Evolutionary conservation across 2,329 filamentous ascomycete species (phyloP).

Genomic region (Orbilia brochopaga): DNA sequence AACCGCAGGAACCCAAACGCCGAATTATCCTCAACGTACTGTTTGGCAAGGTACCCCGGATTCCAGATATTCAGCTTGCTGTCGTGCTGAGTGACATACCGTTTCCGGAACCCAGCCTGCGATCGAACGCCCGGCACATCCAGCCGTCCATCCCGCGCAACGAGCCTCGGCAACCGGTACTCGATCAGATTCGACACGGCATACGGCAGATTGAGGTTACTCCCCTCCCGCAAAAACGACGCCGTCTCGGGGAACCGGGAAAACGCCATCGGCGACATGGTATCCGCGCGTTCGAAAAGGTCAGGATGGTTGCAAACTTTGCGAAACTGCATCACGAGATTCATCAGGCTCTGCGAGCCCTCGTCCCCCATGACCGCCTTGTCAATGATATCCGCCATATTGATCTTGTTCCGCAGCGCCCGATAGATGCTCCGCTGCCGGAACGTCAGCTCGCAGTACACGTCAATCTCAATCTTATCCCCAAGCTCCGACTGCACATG

Average conservation of each 20-base stretch:
- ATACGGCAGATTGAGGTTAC: conserved; percentile 78
- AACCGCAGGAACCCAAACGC: conserved; percentile 92
- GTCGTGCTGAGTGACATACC: conserved; percentile 66
- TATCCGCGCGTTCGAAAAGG: conserved; percentile 92
- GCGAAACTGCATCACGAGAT: conserved; percentile 98
- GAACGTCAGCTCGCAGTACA: conserved; percentile 97
- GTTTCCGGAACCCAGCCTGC: conserved; percentile 77
- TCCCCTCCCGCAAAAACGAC: conserved; percentile 89
- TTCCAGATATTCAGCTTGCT: conserved; percentile 91
- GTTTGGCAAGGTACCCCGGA: conserved; percentile 75
- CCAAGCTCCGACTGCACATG: conserved; percentile 98
- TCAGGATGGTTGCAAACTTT: conserved; percentile 99
- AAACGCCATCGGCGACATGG: conserved; percentile 80
- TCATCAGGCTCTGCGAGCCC: conserved; percentile 96
- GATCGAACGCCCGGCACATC: conserved; percentile 76
- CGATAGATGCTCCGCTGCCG: conserved; percentile 92
- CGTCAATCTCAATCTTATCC: conserved; percentile 95
- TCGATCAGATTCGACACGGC: conserved; percentile 86
- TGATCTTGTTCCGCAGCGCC: conserved; percentile 94
- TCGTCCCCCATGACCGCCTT: conserved; percentile 93
- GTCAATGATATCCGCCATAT: conserved; percentile 97
- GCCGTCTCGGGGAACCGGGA: conserved; percentile 93
- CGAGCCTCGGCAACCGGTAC: conserved; percentile 77
- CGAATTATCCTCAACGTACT: conserved; percentile 63
- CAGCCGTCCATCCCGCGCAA: conserved; percentile 82